Conservation (phyloP, 2,329 filamentous ascomycete species). For the Alternaria arborescens region DNA sequence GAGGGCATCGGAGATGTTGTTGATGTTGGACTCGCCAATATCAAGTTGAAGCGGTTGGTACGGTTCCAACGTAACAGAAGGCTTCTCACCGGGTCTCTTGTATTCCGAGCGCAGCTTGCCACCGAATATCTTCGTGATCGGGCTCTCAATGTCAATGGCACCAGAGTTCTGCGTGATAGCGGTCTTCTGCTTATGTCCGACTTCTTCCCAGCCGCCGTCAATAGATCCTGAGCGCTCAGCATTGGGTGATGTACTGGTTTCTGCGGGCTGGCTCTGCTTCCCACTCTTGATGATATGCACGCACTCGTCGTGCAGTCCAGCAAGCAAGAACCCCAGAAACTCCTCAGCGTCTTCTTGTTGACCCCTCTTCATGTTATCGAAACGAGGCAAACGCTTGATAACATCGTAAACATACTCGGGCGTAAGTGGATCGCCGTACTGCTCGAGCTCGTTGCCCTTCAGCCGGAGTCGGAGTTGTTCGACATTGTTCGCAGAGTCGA, state of each 20-base stretch:
- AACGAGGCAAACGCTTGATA: conserved; percentile 84
- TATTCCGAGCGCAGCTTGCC: conserved; percentile 91
- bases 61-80: conserved; percentile 90
- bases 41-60: conserved; percentile 96
- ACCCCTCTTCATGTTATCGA: conserved; percentile 92
- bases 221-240: conserved; percentile 57
- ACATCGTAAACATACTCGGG: conserved; percentile 96
- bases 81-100: conserved; percentile 83
- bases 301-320: conserved; percentile 93
- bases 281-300: conserved; percentile 73
- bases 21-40: conserved; percentile 85
- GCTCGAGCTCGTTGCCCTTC: conserved; percentile 84
- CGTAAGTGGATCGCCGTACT: conserved; percentile 89
- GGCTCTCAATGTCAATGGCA: conserved; percentile 74
- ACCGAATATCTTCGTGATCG: conserved; percentile 93
- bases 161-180: conserved; percentile 88
- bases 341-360: conserved; percentile 99
- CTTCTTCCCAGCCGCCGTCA: conserved; percentile 87
- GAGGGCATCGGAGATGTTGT: conserved; percentile 91
- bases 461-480: conserved; percentile 78
- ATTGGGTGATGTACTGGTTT: conserved; percentile 52
- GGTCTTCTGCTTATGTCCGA: conserved; percentile 88
- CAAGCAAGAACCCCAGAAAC: conserved; percentile 90
- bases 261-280: conserved; percentile 39
- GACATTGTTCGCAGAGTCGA: conserved; percentile 77